Evolutionary conservation across 495 filamentous ascomycete species (phyloP).

Genomic region (Daldinia grandis): DNA sequence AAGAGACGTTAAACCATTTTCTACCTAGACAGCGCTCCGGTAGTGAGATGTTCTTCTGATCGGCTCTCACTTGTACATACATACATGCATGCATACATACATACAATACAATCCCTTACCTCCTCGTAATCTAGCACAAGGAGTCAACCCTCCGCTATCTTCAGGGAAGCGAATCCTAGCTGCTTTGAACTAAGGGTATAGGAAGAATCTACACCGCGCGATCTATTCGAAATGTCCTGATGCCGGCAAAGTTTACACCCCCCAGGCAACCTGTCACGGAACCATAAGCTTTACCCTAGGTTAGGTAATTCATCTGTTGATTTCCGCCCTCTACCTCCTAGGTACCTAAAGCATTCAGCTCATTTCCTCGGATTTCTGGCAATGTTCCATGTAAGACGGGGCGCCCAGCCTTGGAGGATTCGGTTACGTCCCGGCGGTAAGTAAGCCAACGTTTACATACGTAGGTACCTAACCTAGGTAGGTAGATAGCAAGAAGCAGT

Average conservation of each 20-base stretch:
- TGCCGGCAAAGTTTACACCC: background rate
- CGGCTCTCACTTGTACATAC: background rate
- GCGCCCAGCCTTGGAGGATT: conserved; percentile 21
- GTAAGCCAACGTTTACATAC: conserved; percentile 6
- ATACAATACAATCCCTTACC: no score
- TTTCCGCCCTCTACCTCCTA: conserved; percentile 1
- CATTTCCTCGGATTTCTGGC: conserved; percentile 3
- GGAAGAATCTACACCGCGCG: background rate
- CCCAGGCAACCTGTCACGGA: background rate
- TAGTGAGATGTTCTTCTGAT: background rate
- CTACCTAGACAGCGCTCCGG: background rate
- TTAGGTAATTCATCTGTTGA: background rate
- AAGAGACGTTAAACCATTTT: background rate
- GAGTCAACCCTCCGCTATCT: background rate
- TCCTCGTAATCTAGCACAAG: background rate
- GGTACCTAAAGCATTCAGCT: background rate
- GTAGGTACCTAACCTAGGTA: no score
- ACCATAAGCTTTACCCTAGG: background rate
- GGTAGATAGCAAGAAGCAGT: background rate
- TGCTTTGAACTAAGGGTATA: background rate
- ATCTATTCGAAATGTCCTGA: background rate
- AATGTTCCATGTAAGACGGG: conserved; percentile 2
- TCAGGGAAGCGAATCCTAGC: background rate
- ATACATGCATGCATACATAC: no score
- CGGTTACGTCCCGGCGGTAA: conserved; percentile 5